These are phyloP conservation scores for Arthrobotrys pseudoclavata DNA, from an alignment of 2,329 filamentous ascomycete species.

Conservation along the genomic window DNA sequence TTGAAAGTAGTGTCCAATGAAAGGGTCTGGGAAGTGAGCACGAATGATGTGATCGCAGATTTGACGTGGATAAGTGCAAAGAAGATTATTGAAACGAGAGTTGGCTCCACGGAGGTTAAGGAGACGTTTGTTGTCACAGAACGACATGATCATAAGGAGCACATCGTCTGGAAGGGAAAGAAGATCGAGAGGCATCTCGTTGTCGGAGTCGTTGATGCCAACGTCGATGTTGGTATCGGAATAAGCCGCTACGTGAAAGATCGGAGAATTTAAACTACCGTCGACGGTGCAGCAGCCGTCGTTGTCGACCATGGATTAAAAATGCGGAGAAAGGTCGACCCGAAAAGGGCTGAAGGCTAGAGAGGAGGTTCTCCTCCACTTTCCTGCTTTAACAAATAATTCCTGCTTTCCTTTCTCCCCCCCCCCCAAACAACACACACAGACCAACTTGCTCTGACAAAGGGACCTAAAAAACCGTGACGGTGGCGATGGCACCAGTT, in stretches of 20 bases:
- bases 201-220: not conserved
- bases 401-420: not conserved
- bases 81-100: constrained; percentile 53
- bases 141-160: constrained; percentile 55
- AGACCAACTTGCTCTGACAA: not conserved
- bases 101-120: constrained; percentile 40
- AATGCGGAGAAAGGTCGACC: constrained; percentile 28
- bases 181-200: constrained; percentile 53
- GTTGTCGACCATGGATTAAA: constrained; percentile 14
- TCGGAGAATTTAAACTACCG: constrained; percentile 12
- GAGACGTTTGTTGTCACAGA: constrained; percentile 37
- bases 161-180: constrained; percentile 53
- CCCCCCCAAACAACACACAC: constrained; percentile 19
- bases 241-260: constrained; percentile 7
- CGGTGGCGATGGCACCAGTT: constrained; percentile 25
- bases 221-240: not conserved
- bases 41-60: constrained; percentile 52
- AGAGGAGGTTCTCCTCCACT: not conserved
- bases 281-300: constrained; percentile 18
- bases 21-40: constrained; percentile 43
- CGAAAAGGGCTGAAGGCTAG: constrained; percentile 21
- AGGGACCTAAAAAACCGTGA: constrained; percentile 14
- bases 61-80: constrained; percentile 46
- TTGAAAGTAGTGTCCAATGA: constrained; percentile 47
- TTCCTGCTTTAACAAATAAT: not conserved